Base-by-base conservation (phyloP, 164 flowering plant genomes). In the Platanus orientalis region DNA sequence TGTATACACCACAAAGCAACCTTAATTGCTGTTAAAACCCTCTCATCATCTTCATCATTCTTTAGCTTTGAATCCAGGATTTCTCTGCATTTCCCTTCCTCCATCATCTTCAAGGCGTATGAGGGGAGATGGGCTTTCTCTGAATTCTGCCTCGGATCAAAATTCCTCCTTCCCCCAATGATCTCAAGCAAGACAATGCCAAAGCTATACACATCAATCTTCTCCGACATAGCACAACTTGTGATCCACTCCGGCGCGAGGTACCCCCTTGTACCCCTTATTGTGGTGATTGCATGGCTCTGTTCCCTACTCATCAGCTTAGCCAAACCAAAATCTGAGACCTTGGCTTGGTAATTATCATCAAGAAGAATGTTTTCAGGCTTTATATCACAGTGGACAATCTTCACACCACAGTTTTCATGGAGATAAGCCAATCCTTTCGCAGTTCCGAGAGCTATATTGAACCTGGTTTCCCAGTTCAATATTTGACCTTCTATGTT, bases 261-360 rank as follows among this genome's bases (percentile, higher is more conserved):
- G 16, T 51, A 51, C 17, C 55, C 55, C 29, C 55, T 51, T 1
- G 55, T 51, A 51, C 55, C 55, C 29, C 55, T 51, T 25, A 51
- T 29, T 25, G 55, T 51, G 2, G 55, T 51, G 55, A 51, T 24
- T 3, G 25, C 55, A 51, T 51, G 55, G 29, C 55, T 51, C 25
- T 51, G 55, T 51, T 51, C 55, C 55, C 55, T 51, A 6, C 29
- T 51, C 55, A 51, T 51, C 55, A 51, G 55, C 55, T 51, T 51
- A 24, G 55, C 55, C 19, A 51, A 51, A 51, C 55, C 55, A 25
- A 51, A 51, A 51, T 51, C 55, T 21, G 55, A 51, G 29, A 84
- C 87, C 60, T 77, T 84, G 7, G 89, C 87, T 0, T 21, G 58
- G 51, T 34, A 84, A 19, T 82, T 24, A 51, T 51, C 55, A 12